Conservation (phyloP, 2,329 filamentous ascomycete species). For the Trichoderma koningiopsis region DNA sequence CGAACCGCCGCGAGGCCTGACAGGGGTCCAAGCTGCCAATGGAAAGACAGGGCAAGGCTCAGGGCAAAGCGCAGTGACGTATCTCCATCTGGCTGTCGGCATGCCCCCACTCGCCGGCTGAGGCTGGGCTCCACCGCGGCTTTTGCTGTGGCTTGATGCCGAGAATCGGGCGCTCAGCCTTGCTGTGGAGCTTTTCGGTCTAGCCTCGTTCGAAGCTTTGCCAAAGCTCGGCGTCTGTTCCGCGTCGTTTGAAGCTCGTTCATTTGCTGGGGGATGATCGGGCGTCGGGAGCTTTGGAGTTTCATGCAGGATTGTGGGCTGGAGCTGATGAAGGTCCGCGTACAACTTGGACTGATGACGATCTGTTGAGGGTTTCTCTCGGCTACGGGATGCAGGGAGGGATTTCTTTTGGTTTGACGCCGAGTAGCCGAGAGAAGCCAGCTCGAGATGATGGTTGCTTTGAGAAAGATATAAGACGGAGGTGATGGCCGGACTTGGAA, state of each 20-base stretch:
- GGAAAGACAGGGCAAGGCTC: too few relatives aligned
- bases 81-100: neutral
- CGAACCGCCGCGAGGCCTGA: neutral
- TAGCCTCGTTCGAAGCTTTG: neutral
- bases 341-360: neutral
- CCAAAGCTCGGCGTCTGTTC: neutral
- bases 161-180: slow-evolving; percentile 20
- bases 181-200: neutral
- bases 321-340: neutral
- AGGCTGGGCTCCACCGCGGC: neutral
- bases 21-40: neutral
- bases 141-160: slow-evolving; percentile 18
- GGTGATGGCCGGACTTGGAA: neutral
- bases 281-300: neutral
- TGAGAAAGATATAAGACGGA: slow-evolving; percentile 10
- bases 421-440: neutral
- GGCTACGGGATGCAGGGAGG: neutral
- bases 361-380: neutral
- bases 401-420: neutral
- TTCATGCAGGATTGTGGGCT: neutral
- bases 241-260: neutral
- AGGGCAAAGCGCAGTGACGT: neutral
- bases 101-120: neutral
- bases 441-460: neutral
- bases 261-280: neutral